A percentile compares a stretch with the other conserved stretches of the same genome.
Evolutionary conservation across 1,284 basidiomycete species (phyloP).

Genomic region (Mycosarcoma mackinlayi): DNA sequence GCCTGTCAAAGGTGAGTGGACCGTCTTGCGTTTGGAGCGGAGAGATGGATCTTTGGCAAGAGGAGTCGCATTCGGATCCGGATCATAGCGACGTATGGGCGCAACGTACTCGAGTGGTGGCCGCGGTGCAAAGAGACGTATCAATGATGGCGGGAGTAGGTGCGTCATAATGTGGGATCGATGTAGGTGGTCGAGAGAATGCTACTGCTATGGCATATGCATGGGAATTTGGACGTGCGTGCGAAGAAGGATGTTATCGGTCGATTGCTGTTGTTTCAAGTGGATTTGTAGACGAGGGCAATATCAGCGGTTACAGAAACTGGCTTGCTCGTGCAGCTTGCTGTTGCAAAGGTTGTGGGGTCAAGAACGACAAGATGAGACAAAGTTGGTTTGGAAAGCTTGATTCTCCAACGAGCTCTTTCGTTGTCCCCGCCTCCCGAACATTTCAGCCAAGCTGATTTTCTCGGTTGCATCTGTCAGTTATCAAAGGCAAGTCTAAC

Average conservation of each 20-base stretch:
- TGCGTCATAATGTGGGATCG: conserved; percentile 61
- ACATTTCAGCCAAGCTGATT: neutral
- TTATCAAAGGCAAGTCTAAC: neutral
- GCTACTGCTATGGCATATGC: neutral
- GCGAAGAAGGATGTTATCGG: neutral
- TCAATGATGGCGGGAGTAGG: conserved; percentile 62
- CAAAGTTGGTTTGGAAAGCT: neutral
- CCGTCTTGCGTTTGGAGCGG: conserved; percentile 23
- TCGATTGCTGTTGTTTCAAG: no score
- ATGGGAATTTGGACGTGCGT: neutral
- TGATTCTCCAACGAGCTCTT: neutral
- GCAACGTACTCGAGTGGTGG: conserved; percentile 54
- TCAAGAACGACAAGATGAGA: neutral
- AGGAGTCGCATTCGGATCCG: conserved; percentile 45
- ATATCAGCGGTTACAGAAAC: no score
- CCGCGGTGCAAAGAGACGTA: conserved; percentile 64
- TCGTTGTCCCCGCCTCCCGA: neutral
- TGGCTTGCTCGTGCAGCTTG: no score
- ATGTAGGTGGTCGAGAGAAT: neutral
- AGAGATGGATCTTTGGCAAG: conserved; percentile 18
- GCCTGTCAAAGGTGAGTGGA: conserved; percentile 54
- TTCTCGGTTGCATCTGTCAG: neutral
- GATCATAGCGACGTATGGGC: conserved; percentile 48
- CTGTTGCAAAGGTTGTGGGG: no score
- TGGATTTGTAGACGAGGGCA: no score